Evolutionary conservation across 176 grass and related monocot genomes (phyloP).

Genomic region (Hordeum marinum): DNA sequence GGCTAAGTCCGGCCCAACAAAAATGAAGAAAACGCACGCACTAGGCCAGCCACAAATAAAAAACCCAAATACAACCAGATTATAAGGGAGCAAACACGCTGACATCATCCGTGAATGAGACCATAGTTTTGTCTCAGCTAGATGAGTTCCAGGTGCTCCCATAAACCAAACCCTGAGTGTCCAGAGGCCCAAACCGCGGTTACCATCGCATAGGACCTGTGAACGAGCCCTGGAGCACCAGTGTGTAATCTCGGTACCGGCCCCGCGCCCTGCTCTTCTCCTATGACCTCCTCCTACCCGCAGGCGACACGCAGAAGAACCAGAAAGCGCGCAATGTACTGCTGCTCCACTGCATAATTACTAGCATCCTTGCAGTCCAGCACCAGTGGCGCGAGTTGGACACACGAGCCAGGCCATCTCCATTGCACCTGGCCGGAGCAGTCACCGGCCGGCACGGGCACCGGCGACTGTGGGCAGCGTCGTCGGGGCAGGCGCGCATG

Average conservation of each 20-base stretch:
- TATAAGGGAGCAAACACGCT: too few species aligned
- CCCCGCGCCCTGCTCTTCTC: neutral
- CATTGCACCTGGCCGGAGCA: conserved; percentile 4
- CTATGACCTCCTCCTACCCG: neutral
- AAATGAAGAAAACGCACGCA: too few species aligned
- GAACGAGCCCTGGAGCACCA: neutral
- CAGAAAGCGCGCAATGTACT: neutral
- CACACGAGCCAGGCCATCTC: neutral
- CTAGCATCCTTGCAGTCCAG: neutral
- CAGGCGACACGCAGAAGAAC: neutral
- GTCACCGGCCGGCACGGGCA: neutral
- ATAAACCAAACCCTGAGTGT: too few species aligned
- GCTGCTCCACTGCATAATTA: neutral
- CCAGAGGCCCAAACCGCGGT: too few species aligned
- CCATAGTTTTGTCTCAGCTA: too few species aligned
- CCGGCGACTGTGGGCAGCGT: neutral
- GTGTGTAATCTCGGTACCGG: neutral
- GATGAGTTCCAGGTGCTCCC: too few species aligned
- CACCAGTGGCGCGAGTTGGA: neutral
- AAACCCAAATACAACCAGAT: too few species aligned
- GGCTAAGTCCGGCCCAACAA: too few species aligned
- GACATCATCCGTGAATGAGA: too few species aligned
- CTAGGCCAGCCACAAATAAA: too few species aligned
- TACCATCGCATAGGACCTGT: neutral
- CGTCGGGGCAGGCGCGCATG: neutral